Base-by-base conservation (phyloP, 306 rosid species). In the Prunus davidiana region DNA sequence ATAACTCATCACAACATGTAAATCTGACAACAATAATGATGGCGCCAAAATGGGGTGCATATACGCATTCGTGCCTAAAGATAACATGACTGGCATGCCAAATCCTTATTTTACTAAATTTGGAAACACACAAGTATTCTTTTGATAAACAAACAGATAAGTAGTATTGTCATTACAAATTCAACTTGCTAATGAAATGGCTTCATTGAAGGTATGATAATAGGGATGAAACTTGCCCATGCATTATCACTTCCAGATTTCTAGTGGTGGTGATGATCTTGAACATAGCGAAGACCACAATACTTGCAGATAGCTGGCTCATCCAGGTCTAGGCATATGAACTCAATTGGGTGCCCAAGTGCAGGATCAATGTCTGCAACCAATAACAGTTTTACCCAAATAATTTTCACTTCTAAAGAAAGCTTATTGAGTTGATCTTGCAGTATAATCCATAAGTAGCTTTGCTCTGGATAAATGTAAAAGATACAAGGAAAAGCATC, bases 261-360 rank as follows among this genome's bases (percentile, higher is more conserved):
- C 80, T 90, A 88, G 78, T 87, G 96, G 83, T 90, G 92, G 82
- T 34, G 38, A 34, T 95, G 98, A 78, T 88, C 93, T 84, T 92
- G 98, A 64, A 85, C 80, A 64, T 69, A 90, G 54, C 96, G 89
- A n/a, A 88, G 86, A 80, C 96, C 99, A 43, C 97, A 95, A 49
- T 92, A 95, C 88, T 92, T 95, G 97, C 98, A 92, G 60, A 95
- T 45, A 15, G 97, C 97, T 4, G 98, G 97, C 83, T 87, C 86
- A 15, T 67, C 73, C 85, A 72, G 80, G 80, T 90, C 97, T 8
- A 95, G 97, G 82, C 97, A 95, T 82, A 95, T 95, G 78, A 62
- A 95, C 75, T 95, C 97, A 61, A 95, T 95, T 25, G 97, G 97
- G 68, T 92, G 98, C 63, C 98, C 98, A 67, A 95, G 98, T 27